Evolutionary conservation across 352 stramenopile genomes (phyloP), one percentile per base, ranked within the genome.

Genomic region (Saprolegnia parasitica): DNA sequence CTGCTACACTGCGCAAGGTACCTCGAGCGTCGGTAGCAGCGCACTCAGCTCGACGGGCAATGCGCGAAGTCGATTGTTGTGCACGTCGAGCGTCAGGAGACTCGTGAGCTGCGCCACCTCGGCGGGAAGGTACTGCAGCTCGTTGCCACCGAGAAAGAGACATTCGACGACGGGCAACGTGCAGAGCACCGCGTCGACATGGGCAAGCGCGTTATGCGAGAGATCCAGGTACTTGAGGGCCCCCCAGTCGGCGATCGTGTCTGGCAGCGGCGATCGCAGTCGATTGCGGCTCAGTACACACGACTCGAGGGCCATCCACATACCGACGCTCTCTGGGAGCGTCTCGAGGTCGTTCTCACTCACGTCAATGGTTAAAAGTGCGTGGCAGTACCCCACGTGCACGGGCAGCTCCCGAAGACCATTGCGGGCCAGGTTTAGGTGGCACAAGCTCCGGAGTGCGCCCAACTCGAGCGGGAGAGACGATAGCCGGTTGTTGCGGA

Each of bases 381-480:
- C 35, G 24, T 66, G 46, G 56, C 88, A 74, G 42, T 80, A 92
- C 1, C 85, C 84, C 20, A 92, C 73, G 54, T 90, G 80, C 52
- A 84, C 74, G 0, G 87, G 87, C 1, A 95, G 71, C 20, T 35
- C 18, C 0, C 37, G 20, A 9, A 93, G 68, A 26, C 77, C 56
- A 73, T 93, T 93, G 74, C 81, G 84, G 26, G 81, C 81, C 23
- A 92, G 45, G 49, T 89, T 68, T 20, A 92, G 70, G 47, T 82
- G 71, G 5, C 5, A 65, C 56, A 49, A 93, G 72, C n/a, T 77
- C 4, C 76, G 74, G 15, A 91, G 75, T 0, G 82, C 84, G 8
- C 81, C 84, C 39, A 92, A 52, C 54, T 90, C 84, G 24, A 61
- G 52, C 61, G 55, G 67, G 24, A 67, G 49, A 20, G 42, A 16